Base-by-base conservation (phyloP, 352 stramenopile genomes). In the Phytophthora pseudosyringae region DNA sequence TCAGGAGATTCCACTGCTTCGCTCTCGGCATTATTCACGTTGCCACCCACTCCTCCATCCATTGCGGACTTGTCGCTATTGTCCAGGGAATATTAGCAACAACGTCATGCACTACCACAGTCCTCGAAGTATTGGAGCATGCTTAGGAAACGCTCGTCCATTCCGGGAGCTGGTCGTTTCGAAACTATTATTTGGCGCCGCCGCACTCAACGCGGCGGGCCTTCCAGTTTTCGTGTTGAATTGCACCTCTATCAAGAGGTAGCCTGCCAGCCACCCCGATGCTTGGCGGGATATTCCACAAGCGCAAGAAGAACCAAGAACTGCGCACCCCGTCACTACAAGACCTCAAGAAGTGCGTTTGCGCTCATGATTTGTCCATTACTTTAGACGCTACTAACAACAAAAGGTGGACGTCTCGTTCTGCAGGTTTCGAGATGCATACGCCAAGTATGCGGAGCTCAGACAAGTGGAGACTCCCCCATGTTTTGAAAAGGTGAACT, bases 251-350 rank as follows among this genome's bases (percentile, higher is more conserved):
- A 2, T 6, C 15, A 31, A 36, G 26, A 60, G 9, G n/a, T 40
- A 26, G 21, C 21, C 21, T 21, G 25, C n/a, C 9, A 31, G 28
- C 25, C 6, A 40, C 52, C 16, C 33, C 31, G 15, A 91, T 93
- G 84, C 73, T 93, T 28, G 76, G 77, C 41, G 76, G 83, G 41
- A 87, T 93, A 59, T 93, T 93, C 64, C 68, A 89, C 43, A 93
- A 93, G 70, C 81, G 80, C 38, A 90, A 88, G 74, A 93, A 93
- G 71, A 86, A 69, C 41, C 82, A 89, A 53, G 83, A 91, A 51
- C 75, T 91, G 26, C 85, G 85, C n/a, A 67, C 78, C 18, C 85
- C 83, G 10, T 79, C 82, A n/a, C 68, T 93, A 2, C 82, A 93
- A 58, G 82, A 93, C 35, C 78, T 93, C 38, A 93, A 93, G 50